Evolutionary conservation across 208 protist genomes (phyloP), one percentile per base, ranked within the genome.

Genomic region (Trypanosoma theileri): DNA sequence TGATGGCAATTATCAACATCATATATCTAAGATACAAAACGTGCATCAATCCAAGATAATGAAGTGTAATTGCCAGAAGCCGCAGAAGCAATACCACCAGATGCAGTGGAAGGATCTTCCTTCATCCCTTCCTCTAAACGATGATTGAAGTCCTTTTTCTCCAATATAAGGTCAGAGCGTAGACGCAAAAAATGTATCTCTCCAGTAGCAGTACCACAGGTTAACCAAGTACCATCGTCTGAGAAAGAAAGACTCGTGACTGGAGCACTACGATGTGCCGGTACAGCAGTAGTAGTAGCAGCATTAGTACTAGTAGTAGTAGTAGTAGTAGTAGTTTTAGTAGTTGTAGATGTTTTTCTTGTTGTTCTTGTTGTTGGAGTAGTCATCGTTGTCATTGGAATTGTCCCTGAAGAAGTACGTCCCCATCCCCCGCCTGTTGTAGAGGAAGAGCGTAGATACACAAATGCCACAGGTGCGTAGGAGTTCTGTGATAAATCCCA

Each of bases 231-330:
- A 0, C 88, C 88, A 59, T 86, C 81, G 8, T 52, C 40, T 2
- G 83, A 86, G 60, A 94, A 94, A 13, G 72, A 59, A 0, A 94
- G n/a, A 26, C 68, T 69, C 45, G 81, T 83, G 31, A 94, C 69
- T 1, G 77, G 72, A 19, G 66, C 40, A 19, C 62, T 28, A 40
- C 31, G 55, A 68, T 59, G 45, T 31, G 31, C 21, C 26, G 28
- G 31, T 48, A 16, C 41, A 26, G 14, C 53, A 26, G 17, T 35
- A 35, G 28, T 35, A 8, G 28, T 35, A 35, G 28, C n/a, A n/a
- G n/a, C n/a, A n/a, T n/a, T n/a, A 26, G 14, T 59, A 26, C 7
- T 35, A 35, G 28, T 35, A 8, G 28, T 35, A 35, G 28, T n/a
- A 26, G 14, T 59, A 26, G 17, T 35, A 35, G 28, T 35, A 8